Evolutionary conservation across 768 basidiomycete genomes (phyloP), one percentile per base, ranked within the genome.

Genomic region (Dioszegia aurantiaca): DNA sequence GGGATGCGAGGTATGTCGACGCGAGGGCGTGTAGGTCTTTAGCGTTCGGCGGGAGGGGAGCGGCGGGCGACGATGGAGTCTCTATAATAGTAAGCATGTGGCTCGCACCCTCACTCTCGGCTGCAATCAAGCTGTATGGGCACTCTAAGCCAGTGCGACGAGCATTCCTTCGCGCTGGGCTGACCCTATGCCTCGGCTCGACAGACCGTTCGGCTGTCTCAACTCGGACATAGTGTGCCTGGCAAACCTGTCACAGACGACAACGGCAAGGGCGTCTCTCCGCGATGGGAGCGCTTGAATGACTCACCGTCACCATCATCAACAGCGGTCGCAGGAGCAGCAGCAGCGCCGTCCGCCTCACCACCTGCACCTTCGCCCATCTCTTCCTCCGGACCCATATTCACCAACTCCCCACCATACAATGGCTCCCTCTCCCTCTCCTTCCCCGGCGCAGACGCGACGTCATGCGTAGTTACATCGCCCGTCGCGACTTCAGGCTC

Each of bases 1-100:
- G 95, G 0, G 90, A 89, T 0, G 93, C 92, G 42, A 99, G 88
- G 75, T 98, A 98, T 69, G 93, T 90, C 55, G 70, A 72, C 23
- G 75, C 75, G 45, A 76, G 67, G 36, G 65, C 63, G 60, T 76
- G 75, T 3, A 76, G 60, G 17, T 73, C 65, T 45, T 64, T 58
- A 86, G 86, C 52, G 87, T 92, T 75, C 87, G 90, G 69, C 88
- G 89, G 70, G 54, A 28, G 39, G 8, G 53, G 21, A 26, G 53
- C 36, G 43, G 63, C 37, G 30, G 54, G 36, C 27, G 57, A 42
- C 48, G 52, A 46, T 4, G 61, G n/a, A 10, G 56, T 24, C 44
- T 45, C 37, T 36, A 3, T n/a, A 16, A 10, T 4, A n/a, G 28
- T 24, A 23, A 42, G 31, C 43, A 16, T 4, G 36, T n/a, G n/a